phyloP scores from a whole-genome alignment of 345 rosid species.

The Lepidium africanum region DNA sequence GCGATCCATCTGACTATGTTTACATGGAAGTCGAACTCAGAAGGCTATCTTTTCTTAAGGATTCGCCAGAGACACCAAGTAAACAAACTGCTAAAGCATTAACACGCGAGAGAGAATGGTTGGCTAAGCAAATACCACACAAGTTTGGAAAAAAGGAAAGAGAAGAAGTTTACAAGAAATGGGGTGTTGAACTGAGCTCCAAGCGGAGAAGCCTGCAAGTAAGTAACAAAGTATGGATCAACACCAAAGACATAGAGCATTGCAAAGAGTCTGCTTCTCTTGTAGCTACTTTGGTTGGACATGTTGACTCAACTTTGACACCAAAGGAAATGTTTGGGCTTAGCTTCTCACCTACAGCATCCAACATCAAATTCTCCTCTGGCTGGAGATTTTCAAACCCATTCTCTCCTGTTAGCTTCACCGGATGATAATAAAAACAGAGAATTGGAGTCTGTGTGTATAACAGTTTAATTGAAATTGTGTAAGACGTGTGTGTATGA shows the following conservation, averaged over 20 bases:
- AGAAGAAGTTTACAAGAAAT: conserved; percentile 46
- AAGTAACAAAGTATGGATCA: conserved; percentile 41
- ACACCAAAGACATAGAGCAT: conserved; percentile 39
- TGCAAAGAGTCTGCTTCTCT: conserved; percentile 56
- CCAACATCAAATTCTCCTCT: conserved; percentile 33
- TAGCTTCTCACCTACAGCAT: conserved; percentile 35
- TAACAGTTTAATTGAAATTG: conserved; percentile 12
- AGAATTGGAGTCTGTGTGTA: not conserved
- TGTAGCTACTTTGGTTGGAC: conserved; percentile 50
- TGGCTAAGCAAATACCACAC: conserved; percentile 50
- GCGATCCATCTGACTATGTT: conserved; percentile 66
- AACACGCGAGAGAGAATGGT: conserved; percentile 50
- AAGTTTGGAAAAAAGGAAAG: conserved; percentile 43
- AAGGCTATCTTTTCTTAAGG: conserved; percentile 57
- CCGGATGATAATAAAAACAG: not conserved
- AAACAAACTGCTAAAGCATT: conserved; percentile 37
- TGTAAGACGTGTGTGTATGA: not conserved
- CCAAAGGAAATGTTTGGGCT: conserved; percentile 74
- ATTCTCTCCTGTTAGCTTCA: conserved; percentile 28
- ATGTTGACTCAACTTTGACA: conserved; percentile 40
- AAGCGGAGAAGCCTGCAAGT: conserved; percentile 67
- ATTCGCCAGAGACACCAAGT: conserved; percentile 8
- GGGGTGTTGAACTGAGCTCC: conserved; percentile 50
- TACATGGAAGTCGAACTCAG: conserved; percentile 78
- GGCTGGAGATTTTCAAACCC: conserved; percentile 50